phyloP scores from a whole-genome alignment of 2,329 filamentous ascomycete species.

The Mycocentrospora acerina region DNA sequence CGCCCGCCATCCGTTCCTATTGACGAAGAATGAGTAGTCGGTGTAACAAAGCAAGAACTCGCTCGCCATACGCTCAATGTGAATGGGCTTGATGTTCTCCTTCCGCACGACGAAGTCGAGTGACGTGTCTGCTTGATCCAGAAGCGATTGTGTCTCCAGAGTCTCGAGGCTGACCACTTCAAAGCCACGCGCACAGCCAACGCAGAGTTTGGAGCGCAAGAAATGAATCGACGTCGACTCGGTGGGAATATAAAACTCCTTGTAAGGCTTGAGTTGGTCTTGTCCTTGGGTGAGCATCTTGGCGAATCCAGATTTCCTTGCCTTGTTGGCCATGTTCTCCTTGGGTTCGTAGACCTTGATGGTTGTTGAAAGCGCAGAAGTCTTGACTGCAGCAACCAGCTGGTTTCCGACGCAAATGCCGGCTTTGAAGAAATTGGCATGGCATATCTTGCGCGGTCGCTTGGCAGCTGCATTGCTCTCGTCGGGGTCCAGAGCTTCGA shows the following conservation, averaged over 20 bases:
- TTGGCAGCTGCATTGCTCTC: constrained; percentile 75
- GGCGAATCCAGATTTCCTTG: constrained; percentile 91
- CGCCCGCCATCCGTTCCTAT: constrained; percentile 95
- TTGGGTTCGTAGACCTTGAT: constrained; percentile 99
- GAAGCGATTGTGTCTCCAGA: constrained; percentile 93
- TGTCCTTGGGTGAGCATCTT: constrained; percentile 95
- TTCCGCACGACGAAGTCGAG: constrained; percentile 95
- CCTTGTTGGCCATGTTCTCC: constrained; percentile 87
- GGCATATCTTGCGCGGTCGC: constrained; percentile 92
- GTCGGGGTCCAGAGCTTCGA: constrained; percentile 81
- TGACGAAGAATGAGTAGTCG: constrained; percentile 99
- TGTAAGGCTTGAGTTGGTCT: constrained; percentile 81
- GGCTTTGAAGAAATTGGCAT: constrained; percentile 98
- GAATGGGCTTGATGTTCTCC: constrained; percentile 90
- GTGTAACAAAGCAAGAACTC: constrained; percentile 98
- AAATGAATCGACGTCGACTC: constrained; percentile 99
- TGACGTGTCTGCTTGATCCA: constrained; percentile 96
- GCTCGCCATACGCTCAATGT: constrained; percentile 94
- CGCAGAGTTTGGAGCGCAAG: constrained; percentile 92
- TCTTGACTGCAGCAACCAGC: constrained; percentile 95
- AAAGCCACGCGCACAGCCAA: constrained; percentile 92
- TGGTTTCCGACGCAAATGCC: constrained; percentile 93
- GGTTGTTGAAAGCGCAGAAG: constrained; percentile 85
- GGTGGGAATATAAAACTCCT: constrained; percentile 97
- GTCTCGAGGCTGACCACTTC: constrained; percentile 96